phyloP scores from a whole-genome alignment of 164 flowering plant species.

The Vitis amurensis region DNA sequence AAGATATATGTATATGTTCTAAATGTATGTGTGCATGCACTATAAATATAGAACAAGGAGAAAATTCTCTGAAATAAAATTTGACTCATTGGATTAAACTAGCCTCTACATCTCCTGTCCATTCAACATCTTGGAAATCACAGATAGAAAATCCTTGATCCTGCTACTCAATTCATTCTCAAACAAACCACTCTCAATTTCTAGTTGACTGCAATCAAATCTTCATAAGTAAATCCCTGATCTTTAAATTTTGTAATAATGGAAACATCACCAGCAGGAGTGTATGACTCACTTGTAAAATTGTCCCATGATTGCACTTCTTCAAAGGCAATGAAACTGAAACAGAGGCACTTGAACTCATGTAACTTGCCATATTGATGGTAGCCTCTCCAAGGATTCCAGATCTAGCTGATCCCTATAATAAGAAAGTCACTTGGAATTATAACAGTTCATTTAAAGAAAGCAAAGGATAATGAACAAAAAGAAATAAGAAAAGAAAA shows the following conservation, averaged over 20 bases:
- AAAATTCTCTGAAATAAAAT: neutral
- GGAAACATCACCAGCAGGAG: neutral
- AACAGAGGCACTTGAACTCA: constrained; percentile 28
- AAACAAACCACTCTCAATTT: no score
- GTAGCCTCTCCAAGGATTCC: constrained; percentile 59
- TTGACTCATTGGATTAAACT: no score
- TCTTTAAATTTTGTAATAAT: neutral
- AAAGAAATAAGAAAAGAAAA: no score
- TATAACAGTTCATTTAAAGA: neutral
- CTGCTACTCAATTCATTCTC: no score
- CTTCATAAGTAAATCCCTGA: no score
- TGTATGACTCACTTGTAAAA: constrained; percentile 38
- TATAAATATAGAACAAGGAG: neutral
- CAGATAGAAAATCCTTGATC: no score
- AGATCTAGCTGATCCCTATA: constrained; percentile 56
- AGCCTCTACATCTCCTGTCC: no score
- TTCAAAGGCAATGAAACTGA: constrained; percentile 52
- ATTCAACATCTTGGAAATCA: no score
- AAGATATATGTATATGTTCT: no score
- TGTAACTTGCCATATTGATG: constrained; percentile 38
- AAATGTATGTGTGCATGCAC: no score
- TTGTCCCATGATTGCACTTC: constrained; percentile 52
- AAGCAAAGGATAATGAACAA: no score
- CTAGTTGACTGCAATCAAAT: no score
- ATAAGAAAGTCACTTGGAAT: neutral